phyloP scores from a whole-genome alignment of 257 asterid genomes.

The Knoxia roxburghii region DNA sequence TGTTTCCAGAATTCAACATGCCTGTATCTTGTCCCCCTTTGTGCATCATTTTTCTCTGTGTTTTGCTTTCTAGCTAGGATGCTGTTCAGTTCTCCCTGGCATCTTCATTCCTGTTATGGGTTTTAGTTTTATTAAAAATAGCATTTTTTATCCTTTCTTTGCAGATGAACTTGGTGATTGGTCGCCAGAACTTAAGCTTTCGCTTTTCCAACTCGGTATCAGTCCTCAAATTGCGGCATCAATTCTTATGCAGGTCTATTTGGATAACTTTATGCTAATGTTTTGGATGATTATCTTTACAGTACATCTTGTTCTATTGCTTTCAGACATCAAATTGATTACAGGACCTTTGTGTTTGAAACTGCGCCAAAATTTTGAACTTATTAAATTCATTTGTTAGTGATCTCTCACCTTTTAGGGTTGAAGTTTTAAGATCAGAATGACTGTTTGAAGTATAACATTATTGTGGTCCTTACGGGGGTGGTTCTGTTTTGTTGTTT shows the following conservation, averaged over 20 bases:
- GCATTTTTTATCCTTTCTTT: slow-evolving; percentile 9
- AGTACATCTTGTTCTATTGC: neutral
- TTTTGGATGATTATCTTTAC: slow-evolving; percentile 2
- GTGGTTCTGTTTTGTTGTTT: neutral
- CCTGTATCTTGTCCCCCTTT: neutral
- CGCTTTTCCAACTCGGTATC: slow-evolving; percentile 92
- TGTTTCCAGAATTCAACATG: neutral
- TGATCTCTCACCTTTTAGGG: neutral
- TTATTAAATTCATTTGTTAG: neutral
- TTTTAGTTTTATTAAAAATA: neutral
- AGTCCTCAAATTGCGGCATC: slow-evolving; percentile 99
- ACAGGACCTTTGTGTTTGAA: neutral
- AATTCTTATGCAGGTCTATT: slow-evolving; percentile 84
- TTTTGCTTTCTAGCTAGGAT: neutral
- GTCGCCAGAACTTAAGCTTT: slow-evolving; percentile 83
- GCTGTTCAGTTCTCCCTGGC: neutral
- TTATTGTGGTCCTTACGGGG: neutral
- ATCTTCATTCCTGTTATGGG: neutral
- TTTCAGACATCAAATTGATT: neutral
- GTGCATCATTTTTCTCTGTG: neutral
- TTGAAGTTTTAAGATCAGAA: neutral
- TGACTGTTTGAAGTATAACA: neutral
- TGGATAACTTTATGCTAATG: slow-evolving; percentile 15
- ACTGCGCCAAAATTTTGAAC: neutral
- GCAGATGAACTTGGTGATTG: slow-evolving; percentile 91